Percentiles rank a stretch among this genome's conserved stretches.
phyloP scores from a whole-genome alignment of 352 stramenopile species.

The Globisporangium camurandrum region DNA sequence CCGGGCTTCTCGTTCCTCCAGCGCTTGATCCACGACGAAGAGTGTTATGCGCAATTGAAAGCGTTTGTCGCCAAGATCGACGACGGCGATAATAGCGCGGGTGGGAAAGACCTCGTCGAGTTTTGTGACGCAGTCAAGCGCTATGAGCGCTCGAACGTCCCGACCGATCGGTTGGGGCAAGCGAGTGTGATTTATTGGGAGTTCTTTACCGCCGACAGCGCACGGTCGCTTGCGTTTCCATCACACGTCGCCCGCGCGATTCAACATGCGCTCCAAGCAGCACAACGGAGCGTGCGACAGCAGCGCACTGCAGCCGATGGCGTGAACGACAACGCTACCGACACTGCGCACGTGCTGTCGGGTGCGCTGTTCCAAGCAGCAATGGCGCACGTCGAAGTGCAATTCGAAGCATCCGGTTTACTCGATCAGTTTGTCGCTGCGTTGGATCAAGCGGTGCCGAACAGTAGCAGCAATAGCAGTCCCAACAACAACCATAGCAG shows the following conservation, averaged over 20 bases:
- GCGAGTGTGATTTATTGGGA: conserved; percentile 82
- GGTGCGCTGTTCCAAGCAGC: conserved; percentile 67
- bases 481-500: no score
- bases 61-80: conserved; percentile 61
- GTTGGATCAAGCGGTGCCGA: conserved; percentile 35
- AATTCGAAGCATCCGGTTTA: conserved; percentile 59
- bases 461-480: background rate
- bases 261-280: conserved; percentile 58
- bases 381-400: conserved; percentile 56
- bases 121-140: conserved; percentile 83
- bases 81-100: conserved; percentile 8
- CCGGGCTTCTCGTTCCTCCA: conserved; percentile 82
- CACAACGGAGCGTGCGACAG: conserved; percentile 28
- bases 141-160: conserved; percentile 61
- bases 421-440: conserved; percentile 76
- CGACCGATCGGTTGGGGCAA: conserved; percentile 66
- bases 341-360: conserved; percentile 12
- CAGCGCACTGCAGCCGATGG: conserved; percentile 14
- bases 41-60: conserved; percentile 81
- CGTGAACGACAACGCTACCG: no score
- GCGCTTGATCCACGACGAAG: conserved; percentile 82
- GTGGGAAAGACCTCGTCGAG: conserved; percentile 64
- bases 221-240: conserved; percentile 55
- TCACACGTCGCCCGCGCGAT: conserved; percentile 36
- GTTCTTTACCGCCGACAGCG: conserved; percentile 59